phyloP scores from a whole-genome alignment of 2,329 filamentous ascomycete genomes.

The Alternaria postmessia region DNA sequence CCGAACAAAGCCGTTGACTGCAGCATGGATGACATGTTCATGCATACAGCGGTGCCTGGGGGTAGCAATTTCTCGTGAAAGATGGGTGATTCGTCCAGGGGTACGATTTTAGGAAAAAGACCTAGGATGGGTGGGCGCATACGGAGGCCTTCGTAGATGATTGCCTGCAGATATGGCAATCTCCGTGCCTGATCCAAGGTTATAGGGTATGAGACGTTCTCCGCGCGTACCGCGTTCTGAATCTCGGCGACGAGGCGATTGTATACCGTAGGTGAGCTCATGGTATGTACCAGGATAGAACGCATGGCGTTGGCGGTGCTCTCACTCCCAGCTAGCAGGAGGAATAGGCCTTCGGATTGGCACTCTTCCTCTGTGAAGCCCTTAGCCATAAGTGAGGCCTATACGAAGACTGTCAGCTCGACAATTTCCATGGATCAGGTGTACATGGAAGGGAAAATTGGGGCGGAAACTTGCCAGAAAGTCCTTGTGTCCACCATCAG shows the following conservation, averaged over 20 bases:
- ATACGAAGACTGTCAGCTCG: background rate
- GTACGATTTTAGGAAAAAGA: conserved; percentile 11
- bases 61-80: background rate
- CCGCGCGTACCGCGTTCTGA: background rate
- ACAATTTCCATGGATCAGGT: background rate
- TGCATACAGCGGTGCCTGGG: conserved; percentile 2
- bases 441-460: background rate
- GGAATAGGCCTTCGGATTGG: conserved; percentile 13
- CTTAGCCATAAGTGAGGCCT: conserved; percentile 14
- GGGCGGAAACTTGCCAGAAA: background rate
- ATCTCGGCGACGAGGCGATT: conserved; percentile 16
- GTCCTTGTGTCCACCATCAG: background rate
- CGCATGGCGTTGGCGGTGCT: conserved; percentile 21
- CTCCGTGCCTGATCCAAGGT: conserved; percentile 9
- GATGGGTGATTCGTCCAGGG: background rate
- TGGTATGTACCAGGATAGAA: conserved; percentile 14
- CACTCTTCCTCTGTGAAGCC: conserved; percentile 18
- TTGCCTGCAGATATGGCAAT: conserved; percentile 26
- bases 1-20: conserved; percentile 1
- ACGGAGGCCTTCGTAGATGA: conserved; percentile 42
- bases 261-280: conserved; percentile 13
- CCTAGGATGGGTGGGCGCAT: conserved; percentile 19
- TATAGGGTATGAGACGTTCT: conserved; percentile 14
- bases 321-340: conserved; percentile 21
- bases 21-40: conserved; percentile 1